phyloP scores from a whole-genome alignment of 2,329 filamentous ascomycete species.

The Orbilia ellipsospora region DNA sequence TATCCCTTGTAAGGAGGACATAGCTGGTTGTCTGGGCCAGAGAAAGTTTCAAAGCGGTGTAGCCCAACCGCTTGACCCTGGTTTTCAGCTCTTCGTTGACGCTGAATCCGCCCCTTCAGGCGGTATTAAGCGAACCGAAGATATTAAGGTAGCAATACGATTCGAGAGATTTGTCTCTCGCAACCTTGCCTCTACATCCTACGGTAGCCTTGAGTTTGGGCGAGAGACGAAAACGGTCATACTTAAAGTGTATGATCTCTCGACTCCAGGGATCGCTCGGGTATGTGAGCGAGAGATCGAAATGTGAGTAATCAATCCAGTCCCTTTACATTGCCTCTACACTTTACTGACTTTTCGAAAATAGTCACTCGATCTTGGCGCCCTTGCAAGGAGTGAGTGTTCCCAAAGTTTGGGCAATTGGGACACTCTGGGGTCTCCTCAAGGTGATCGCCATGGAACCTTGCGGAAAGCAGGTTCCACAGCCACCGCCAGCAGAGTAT shows the following conservation, averaged over 20 bases:
- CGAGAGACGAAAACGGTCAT: conserved; percentile 13
- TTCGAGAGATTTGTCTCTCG: conserved; percentile 29
- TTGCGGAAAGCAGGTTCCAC: conserved; percentile 16
- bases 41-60: not conserved
- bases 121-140: not conserved
- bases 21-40: not conserved
- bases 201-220: conserved; percentile 7
- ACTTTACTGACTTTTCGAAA: conserved; percentile 1
- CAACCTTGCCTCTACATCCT: conserved; percentile 27
- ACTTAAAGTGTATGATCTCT: conserved; percentile 43
- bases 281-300: conserved; percentile 28
- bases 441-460: conserved; percentile 37
- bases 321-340: not conserved
- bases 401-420: conserved; percentile 33
- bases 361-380: conserved; percentile 21
- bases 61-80: not conserved
- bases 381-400: conserved; percentile 23
- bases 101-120: not conserved
- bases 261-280: conserved; percentile 3
- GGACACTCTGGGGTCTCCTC: conserved; percentile 33
- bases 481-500: conserved; percentile 33
- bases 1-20: not conserved
- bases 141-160: not conserved
- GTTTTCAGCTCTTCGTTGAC: conserved; percentile 6
- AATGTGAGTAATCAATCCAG: conserved; percentile 14